Evolutionary conservation across 176 grass and related monocot genomes (phyloP).

Genomic region (sorghum (Sorghum bicolor)): DNA sequence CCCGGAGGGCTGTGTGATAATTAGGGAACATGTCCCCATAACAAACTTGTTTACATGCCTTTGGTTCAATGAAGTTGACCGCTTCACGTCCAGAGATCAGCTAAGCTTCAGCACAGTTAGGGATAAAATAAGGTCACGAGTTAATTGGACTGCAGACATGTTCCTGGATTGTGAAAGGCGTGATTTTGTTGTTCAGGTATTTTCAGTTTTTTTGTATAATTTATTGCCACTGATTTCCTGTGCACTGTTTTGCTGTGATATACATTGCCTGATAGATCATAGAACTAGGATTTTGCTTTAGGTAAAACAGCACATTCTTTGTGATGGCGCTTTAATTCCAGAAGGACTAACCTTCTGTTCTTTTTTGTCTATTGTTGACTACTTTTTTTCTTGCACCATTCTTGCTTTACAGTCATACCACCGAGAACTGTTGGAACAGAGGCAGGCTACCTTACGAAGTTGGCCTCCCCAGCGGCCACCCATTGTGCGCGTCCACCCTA

Average conservation of each 20-base stretch:
- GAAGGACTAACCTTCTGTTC: neutral
- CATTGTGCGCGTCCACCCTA: neutral
- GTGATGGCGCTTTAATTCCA: neutral
- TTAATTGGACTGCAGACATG: conserved; percentile 87
- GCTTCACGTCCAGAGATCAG: conserved; percentile 88
- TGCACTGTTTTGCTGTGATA: neutral
- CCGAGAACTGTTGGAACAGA: conserved; percentile 76
- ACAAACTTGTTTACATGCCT: conserved; percentile 94
- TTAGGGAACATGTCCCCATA: conserved; percentile 82
- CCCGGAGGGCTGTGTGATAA: conserved; percentile 97
- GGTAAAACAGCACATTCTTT: conserved; percentile 7
- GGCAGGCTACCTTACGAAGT: conserved; percentile 38
- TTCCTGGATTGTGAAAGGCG: conserved; percentile 97
- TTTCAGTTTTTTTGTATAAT: neutral
- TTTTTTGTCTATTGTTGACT: neutral
- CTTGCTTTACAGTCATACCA: conserved; percentile 73
- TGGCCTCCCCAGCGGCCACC: conserved; percentile 42
- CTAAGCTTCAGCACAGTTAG: conserved; percentile 93
- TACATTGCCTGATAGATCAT: neutral
- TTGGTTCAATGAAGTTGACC: conserved; percentile 97
- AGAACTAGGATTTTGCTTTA: neutral
- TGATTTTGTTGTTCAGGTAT: conserved; percentile 97
- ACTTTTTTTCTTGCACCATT: neutral
- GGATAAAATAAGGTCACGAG: conserved; percentile 77
- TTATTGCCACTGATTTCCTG: neutral